Base-by-base conservation (phyloP, 2,329 filamentous ascomycete genomes). In the Fusarium mundagurra region DNA sequence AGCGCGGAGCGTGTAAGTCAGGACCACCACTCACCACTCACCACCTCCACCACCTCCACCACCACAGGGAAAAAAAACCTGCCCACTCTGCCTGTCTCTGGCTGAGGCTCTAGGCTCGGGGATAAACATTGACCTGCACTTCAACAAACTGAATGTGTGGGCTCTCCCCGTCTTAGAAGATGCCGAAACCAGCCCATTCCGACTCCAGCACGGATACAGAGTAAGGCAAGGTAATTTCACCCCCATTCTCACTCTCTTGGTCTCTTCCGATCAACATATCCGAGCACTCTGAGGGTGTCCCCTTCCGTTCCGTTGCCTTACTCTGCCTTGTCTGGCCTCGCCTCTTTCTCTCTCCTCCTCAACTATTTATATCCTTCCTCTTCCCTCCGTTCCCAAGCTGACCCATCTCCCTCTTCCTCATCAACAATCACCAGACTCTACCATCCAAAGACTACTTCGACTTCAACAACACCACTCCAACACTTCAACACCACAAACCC, bases 311-410 rank as follows among this genome's bases (percentile, higher is more conserved):
- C 38, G 41, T 47, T 59, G 48, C 47, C 33, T 60, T 50, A 18
- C 44, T 36, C 22, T 60, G 47, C 47, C 34, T 61, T n/a, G 27
- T 38, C 41, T 29, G 45, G 60, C 48, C 27, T 55, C 50, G 29
- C 47, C 39, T 47, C 63, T 51, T 11, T 10, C 31, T 24, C 39
- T 54, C 47, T 61, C 36, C 43, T 47, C 62, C 31, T 63, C 55
- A 57, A 72, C 72, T 77, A 77, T 77, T 65, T 77, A 69, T 71
- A 74, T 58, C 67, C 68, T 60, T 68, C 39, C 39, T 64, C 61
- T 57, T 63, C 63, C 75, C 69, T 67, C 62, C 48, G 18, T 58
- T 60, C 39, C 61, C 41, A 16, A 20, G 20, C 27, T 43, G 44
- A n/a, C 6, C 24, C 6, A 14, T 10, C 22, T 47, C 20, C 22